phyloP scores from a whole-genome alignment of 192 early-diverging fungal species.

The Rhizophagus sp. region DNA sequence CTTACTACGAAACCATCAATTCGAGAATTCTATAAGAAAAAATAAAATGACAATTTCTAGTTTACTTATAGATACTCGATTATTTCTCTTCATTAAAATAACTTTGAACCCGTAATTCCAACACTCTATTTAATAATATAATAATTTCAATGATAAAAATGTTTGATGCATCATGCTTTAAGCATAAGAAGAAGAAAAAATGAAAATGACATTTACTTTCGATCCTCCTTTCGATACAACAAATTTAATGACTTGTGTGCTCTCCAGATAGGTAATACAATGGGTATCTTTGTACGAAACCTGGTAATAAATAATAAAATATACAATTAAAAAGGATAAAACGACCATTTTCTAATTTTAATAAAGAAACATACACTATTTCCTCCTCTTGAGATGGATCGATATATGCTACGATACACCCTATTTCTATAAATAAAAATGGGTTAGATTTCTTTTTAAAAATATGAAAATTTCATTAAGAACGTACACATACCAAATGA shows the following conservation, averaged over 20 bases:
- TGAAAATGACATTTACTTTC: not conserved
- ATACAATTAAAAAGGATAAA: not conserved
- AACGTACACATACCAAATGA: not conserved
- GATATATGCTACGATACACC: slow-evolving; percentile 12
- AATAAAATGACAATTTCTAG: no score
- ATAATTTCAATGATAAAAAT: not conserved
- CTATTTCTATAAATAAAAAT: not conserved
- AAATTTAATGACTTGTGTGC: slow-evolving; percentile 21
- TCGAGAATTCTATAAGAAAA: no score
- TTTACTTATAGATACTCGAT: not conserved
- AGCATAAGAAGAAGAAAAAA: not conserved
- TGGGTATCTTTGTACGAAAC: slow-evolving; percentile 3
- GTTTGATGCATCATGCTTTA: not conserved
- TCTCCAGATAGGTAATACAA: slow-evolving; percentile 24
- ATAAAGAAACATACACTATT: not conserved
- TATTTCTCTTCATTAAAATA: not conserved
- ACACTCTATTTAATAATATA: not conserved
- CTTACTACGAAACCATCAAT: no score
- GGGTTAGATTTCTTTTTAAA: not conserved
- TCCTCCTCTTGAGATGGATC: slow-evolving; percentile 5
- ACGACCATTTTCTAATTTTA: not conserved
- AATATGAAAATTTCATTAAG: not conserved
- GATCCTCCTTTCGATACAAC: slow-evolving; percentile 24
- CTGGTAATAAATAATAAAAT: not conserved
- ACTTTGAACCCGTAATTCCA: slow-evolving; percentile 1